A percentile compares a stretch with the other conserved stretches of the same genome.
Conservation (phyloP, 768 basidiomycete genomes). For the Hygrocybe coccinea region DNA sequence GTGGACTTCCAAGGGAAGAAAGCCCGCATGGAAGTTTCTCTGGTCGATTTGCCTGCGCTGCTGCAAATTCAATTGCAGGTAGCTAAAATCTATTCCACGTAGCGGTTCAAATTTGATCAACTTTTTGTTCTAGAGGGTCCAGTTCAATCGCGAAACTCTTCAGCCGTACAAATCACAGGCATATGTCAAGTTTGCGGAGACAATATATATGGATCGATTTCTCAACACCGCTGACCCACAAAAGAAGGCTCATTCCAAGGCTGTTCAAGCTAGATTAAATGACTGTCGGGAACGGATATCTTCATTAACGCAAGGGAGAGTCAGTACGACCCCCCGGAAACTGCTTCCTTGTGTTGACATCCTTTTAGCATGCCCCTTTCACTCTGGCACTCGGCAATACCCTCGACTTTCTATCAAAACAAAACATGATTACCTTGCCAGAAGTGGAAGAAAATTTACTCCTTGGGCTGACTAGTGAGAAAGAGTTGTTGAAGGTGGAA, state of each 20-base stretch:
- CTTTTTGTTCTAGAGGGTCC: constrained; percentile 66
- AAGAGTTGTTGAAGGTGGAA: constrained; percentile 47
- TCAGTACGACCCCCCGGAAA: constrained; percentile 25
- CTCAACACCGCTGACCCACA: constrained; percentile 66
- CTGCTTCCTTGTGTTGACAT: constrained; percentile 2
- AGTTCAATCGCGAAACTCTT: constrained; percentile 88
- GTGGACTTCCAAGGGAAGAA: constrained; percentile 86
- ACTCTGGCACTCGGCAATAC: constrained; percentile 51
- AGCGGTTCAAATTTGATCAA: constrained; percentile 1
- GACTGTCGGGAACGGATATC: constrained; percentile 63
- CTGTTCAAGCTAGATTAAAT: constrained; percentile 62
- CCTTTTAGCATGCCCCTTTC: constrained; percentile 57
- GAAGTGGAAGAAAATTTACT: constrained; percentile 61
- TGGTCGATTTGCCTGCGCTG: constrained; percentile 83
- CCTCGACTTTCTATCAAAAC: constrained; percentile 50
- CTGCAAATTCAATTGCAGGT: constrained; percentile 96
- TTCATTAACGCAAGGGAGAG: constrained; percentile 67
- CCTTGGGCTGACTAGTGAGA: constrained; percentile 49
- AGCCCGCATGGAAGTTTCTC: constrained; percentile 79
- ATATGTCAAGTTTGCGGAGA: constrained; percentile 86
- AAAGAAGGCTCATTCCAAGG: constrained; percentile 68
- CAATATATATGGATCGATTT: constrained; percentile 88
- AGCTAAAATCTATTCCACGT: constrained; percentile 14
- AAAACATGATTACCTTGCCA: constrained; percentile 40
- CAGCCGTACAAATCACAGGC: constrained; percentile 96